Evolutionary conservation across 441 rosid species (phyloP).

Genomic region (Gossypium trilobum): DNA sequence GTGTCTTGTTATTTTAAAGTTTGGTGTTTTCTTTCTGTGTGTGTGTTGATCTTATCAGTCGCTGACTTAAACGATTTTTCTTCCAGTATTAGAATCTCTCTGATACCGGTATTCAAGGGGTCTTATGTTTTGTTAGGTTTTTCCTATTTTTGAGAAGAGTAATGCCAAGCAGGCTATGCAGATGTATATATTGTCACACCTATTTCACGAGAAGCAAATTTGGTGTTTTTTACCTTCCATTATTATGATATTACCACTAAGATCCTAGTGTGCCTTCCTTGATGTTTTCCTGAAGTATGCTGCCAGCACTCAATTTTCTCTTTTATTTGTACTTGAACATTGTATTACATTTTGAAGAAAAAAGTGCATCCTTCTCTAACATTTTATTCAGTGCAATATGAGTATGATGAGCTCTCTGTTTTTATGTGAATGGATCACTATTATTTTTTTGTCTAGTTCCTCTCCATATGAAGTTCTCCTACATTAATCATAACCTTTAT

Average conservation of each 20-base stretch:
- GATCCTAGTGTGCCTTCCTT: not conserved
- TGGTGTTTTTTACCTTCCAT: not conserved
- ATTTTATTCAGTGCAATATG: not conserved
- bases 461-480: not conserved
- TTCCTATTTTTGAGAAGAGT: not conserved
- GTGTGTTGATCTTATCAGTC: not conserved
- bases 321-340: not conserved
- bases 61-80: not conserved
- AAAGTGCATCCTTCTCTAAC: too few relatives aligned
- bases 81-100: not conserved
- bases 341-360: not conserved
- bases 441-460: not conserved
- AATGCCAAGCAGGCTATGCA: not conserved
- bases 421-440: not conserved
- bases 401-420: not conserved
- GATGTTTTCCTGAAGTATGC: not conserved
- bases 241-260: not conserved
- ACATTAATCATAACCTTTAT: not conserved
- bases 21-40: not conserved
- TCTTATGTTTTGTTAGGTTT: not conserved
- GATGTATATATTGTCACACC: not conserved
- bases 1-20: not conserved
- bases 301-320: not conserved
- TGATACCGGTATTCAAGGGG: not conserved
- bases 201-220: not conserved